Evolutionary conservation across 345 rosid species (phyloP).

Genomic region (Gossypium stocksii): DNA sequence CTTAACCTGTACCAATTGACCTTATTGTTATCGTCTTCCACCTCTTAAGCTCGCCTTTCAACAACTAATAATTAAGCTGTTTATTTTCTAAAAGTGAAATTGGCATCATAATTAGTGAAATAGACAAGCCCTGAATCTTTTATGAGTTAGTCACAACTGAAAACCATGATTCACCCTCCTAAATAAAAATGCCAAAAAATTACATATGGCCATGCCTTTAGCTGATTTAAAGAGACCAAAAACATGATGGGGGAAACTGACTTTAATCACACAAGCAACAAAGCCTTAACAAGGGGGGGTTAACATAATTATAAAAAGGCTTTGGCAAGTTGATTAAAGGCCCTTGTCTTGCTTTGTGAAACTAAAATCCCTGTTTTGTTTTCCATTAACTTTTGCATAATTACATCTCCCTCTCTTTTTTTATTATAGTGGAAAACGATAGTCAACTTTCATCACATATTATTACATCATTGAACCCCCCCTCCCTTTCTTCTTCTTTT

Average conservation of each 20-base stretch:
- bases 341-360: constrained; percentile 6
- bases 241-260: constrained; percentile 20
- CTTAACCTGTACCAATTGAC: neutral
- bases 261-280: constrained; percentile 23
- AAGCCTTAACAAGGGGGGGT: constrained; percentile 19
- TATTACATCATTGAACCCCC: constrained; percentile 28
- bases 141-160: constrained; percentile 16
- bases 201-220: neutral
- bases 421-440: constrained; percentile 27
- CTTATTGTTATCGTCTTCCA: neutral
- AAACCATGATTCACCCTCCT: constrained; percentile 4
- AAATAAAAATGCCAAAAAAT: constrained; percentile 11
- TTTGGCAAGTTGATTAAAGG: constrained; percentile 17
- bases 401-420: constrained; percentile 18
- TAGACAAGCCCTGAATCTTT: neutral
- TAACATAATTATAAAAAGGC: constrained; percentile 8
- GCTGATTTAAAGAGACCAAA: constrained; percentile 7
- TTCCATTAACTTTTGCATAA: constrained; percentile 20
- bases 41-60: neutral
- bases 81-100: neutral
- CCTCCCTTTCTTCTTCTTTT: neutral
- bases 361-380: constrained; percentile 19
- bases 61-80: neutral
- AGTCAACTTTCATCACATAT: constrained; percentile 33
- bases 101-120: constrained; percentile 7